Base-by-base conservation (phyloP, 345 rosid species). In the Gossypium thurberi region DNA sequence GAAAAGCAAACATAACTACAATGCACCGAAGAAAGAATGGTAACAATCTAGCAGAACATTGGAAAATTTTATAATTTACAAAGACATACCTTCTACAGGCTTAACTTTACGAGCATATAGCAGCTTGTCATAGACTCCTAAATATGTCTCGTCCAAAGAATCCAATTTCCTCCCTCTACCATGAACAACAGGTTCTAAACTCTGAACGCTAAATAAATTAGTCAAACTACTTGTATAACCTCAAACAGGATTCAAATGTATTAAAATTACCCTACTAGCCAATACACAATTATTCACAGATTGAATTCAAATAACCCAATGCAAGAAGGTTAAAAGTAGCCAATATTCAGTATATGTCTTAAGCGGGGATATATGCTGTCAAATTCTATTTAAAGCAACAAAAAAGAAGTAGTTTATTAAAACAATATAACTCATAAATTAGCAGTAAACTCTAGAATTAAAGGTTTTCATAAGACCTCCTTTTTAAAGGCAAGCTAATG, bases 31-130 rank as follows among this genome's bases (percentile, higher is more conserved):
- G 26, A n/a, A 51, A 65, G 11, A 65, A 61, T 11, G 17, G 37
- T 17, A 48, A 62, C 5, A 59, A 1, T 18, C 17, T 10, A 62
- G 9, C 23, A n/a, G 33, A 62, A 11, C 11, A 43, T 42, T 4
- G 3, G 42, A 58, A 75, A 33, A 0, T 21, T 44, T 48, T 12
- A 23, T 33, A 40, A 70, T 46, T 17, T 15, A 63, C 14, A 50
- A 70, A 71, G 51, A 15, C 47, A 25, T 66, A 91, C 98, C 98
- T 87, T 90, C 91, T 9, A 94, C 85, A 53, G 98, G 98, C 74
- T 85, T 82, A 51, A 82, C 81, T 81, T 94, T 94, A 68, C 98
- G 94, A 70, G 97, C 98, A 87, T 94, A 94, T 51, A 94, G 77
- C 65, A 89, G 83, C 76, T 89, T 79, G 70, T 91, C 88, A 48